These are phyloP conservation scores for Lolium rigidum DNA, from an alignment of 176 grass and related monocot genomes.

Conservation along the genomic window DNA sequence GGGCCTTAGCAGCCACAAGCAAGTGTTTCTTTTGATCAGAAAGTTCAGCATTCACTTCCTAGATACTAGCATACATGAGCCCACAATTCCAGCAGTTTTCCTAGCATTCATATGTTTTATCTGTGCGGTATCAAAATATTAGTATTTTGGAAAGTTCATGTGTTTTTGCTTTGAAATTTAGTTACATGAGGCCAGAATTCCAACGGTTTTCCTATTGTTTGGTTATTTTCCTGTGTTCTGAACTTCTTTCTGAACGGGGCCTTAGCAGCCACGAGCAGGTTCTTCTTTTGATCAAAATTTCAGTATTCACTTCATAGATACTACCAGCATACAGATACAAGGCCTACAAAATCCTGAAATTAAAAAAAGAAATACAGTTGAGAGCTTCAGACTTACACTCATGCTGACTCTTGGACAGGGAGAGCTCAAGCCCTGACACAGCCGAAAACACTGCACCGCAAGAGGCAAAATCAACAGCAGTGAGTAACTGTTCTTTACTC, in stretches of 20 bases:
- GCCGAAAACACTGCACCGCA: conserved; percentile 91
- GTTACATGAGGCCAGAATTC: too few species aligned
- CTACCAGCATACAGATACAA: background rate
- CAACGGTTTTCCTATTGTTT: too few species aligned
- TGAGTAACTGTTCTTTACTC: background rate
- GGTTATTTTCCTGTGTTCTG: background rate
- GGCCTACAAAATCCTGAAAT: background rate
- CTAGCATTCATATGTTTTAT: too few species aligned
- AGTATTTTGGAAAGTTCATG: background rate
- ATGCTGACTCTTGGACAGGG: conserved; percentile 86
- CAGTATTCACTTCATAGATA: background rate
- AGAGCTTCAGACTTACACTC: conserved; percentile 65
- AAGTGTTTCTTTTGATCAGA: background rate
- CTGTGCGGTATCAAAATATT: background rate
- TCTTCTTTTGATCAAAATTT: background rate
- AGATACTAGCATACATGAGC: background rate
- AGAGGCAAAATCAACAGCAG: background rate
- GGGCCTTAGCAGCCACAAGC: too few species aligned
- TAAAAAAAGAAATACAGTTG: background rate
- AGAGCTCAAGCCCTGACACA: conserved; percentile 91
- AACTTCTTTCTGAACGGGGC: too few species aligned
- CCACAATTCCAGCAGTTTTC: too few species aligned
- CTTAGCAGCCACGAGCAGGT: background rate
- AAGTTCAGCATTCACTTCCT: background rate
- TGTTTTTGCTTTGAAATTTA: background rate